These are phyloP conservation scores for Cinnamomum micranthum DNA, from an alignment of 164 flowering plant genomes.

Conservation along the genomic window DNA sequence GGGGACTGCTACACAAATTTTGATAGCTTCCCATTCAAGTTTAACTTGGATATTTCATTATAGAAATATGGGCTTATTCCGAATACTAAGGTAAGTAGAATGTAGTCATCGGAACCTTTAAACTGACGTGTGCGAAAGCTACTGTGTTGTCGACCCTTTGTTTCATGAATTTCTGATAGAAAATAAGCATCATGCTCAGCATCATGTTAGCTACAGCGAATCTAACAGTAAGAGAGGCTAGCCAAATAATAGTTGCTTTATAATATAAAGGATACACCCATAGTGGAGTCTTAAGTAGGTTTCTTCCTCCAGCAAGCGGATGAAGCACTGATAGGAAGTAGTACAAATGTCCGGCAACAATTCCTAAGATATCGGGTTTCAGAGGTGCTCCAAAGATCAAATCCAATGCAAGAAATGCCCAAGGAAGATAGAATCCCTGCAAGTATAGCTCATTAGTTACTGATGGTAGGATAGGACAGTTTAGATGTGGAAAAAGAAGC, in stretches of 20 bases:
- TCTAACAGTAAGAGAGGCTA: neutral
- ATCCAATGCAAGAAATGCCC: constrained; percentile 45
- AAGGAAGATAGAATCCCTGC: constrained; percentile 62
- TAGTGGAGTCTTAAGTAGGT: constrained; percentile 42
- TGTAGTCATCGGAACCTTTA: too few relatives aligned
- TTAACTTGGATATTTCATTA: too few relatives aligned
- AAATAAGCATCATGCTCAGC: neutral
- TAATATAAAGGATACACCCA: constrained; percentile 57
- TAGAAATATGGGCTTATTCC: neutral
- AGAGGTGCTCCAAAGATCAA: constrained; percentile 35
- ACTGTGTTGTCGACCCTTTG: neutral
- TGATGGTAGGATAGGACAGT: neutral
- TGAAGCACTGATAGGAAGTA: constrained; percentile 55
- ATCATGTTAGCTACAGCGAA: neutral
- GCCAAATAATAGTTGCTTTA: neutral
- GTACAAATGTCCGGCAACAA: constrained; percentile 46
- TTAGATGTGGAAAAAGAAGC: neutral
- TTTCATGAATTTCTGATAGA: neutral
- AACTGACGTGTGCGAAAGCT: too few relatives aligned
- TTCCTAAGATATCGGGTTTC: constrained; percentile 43
- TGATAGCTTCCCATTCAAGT: neutral
- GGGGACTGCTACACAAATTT: neutral
- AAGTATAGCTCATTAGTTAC: constrained; percentile 2
- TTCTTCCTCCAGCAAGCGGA: constrained; percentile 43
- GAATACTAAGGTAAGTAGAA: too few relatives aligned